phyloP scores from a whole-genome alignment of 1,284 basidiomycete species.

The Leucoagaricus sp. region DNA sequence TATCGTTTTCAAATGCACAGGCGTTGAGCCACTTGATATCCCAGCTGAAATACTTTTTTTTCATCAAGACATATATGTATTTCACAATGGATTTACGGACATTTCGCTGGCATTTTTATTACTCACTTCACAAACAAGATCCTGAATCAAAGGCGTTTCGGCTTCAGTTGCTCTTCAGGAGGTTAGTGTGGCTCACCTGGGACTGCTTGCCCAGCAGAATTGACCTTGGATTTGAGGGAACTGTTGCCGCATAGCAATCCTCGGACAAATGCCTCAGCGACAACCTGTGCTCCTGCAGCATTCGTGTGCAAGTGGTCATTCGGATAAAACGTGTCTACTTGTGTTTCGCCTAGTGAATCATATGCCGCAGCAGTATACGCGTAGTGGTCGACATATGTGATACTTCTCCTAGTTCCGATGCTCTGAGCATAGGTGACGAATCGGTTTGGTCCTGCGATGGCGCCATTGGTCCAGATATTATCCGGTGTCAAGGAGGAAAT shows the following conservation, averaged over 20 bases:
- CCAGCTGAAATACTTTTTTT: no score
- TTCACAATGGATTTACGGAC: no score
- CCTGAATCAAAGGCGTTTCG: no score
- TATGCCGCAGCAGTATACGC: constrained; percentile 43
- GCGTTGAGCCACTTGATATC: no score
- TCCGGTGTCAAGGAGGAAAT: constrained; percentile 48
- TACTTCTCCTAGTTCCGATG: constrained; percentile 38
- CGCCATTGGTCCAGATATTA: constrained; percentile 42
- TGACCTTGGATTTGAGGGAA: constrained; percentile 32
- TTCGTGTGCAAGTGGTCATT: constrained; percentile 50
- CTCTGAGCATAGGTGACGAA: constrained; percentile 47
- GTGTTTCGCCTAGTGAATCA: constrained; percentile 38
- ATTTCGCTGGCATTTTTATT: no score
- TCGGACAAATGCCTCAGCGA: constrained; percentile 44
- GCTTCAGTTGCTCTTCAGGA: no score
- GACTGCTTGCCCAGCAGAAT: constrained; percentile 33
- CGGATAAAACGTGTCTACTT: constrained; percentile 43
- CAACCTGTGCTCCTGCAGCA: constrained; percentile 40
- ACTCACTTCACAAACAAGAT: no score
- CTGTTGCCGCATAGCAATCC: constrained; percentile 37
- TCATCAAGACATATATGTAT: no score
- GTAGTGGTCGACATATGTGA: constrained; percentile 48
- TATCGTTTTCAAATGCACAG: no score
- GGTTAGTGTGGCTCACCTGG: constrained; percentile 28
- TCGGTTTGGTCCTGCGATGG: constrained; percentile 35